phyloP scores from a whole-genome alignment of 345 rosid species.

The Rhodomyrtus tomentosa region DNA sequence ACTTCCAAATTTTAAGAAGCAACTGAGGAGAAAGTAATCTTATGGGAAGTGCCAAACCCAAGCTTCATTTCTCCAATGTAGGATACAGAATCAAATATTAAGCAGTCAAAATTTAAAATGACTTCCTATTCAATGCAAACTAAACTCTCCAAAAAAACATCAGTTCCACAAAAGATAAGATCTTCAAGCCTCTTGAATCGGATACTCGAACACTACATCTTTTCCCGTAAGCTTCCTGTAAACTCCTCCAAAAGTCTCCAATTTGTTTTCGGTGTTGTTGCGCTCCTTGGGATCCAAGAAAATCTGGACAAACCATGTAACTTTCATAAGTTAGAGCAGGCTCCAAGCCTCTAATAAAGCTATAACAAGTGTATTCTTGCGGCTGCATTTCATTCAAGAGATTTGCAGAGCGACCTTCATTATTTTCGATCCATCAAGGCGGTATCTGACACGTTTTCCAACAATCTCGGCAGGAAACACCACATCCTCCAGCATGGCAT shows the following conservation, averaged over 20 bases:
- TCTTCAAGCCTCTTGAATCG: slow-evolving; percentile 44
- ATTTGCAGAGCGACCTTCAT: slow-evolving; percentile 31
- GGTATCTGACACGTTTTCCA: slow-evolving; percentile 69
- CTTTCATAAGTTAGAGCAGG: not conserved
- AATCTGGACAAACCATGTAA: slow-evolving; percentile 17
- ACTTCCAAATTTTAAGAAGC: not conserved
- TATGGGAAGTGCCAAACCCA: not conserved
- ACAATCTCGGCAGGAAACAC: slow-evolving; percentile 92
- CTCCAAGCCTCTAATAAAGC: not conserved
- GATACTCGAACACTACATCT: slow-evolving; percentile 83
- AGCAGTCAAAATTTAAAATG: slow-evolving; percentile 7
- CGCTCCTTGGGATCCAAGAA: slow-evolving; percentile 71
- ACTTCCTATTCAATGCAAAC: slow-evolving; percentile 6
- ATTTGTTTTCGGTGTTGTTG: slow-evolving; percentile 75
- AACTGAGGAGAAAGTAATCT: not conserved
- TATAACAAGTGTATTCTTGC: not conserved
- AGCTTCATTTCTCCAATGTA: not conserved
- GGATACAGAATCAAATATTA: not conserved
- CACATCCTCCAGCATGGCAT: slow-evolving; percentile 72
- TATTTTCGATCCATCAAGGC: slow-evolving; percentile 68
- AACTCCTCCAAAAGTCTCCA: slow-evolving; percentile 61
- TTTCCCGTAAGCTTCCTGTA: slow-evolving; percentile 83
- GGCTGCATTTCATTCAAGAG: not conserved
- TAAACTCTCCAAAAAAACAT: slow-evolving; percentile 3
- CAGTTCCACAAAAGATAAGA: not conserved